Base-by-base conservation (phyloP, 768 basidiomycete genomes). In the Xerocomus potaroensis region DNA sequence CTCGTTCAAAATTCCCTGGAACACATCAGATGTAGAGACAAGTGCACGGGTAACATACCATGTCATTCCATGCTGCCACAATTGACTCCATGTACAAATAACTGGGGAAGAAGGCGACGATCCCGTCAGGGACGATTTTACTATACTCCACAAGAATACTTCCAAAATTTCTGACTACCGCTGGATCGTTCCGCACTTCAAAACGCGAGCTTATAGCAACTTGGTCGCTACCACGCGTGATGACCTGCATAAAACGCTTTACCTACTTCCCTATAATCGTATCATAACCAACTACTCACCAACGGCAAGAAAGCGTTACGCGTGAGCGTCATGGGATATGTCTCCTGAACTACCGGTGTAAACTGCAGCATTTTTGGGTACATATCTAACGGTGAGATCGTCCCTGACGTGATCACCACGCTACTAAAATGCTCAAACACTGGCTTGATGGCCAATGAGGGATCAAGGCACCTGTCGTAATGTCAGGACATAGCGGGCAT, bases 1-100 rank as follows among this genome's bases (percentile, higher is more conserved):
- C 74, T 99, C 94, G 61, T 94, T 97, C 51, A 99, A 72, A 55
- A 99, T 98, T 32, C 95, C 95, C 96, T 99, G 60, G 23, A 48
- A 23, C 43, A 31, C 42, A 36, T 51, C 48, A 44, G 34, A 27
- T 10, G 26, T 27, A 10, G 3, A 8, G 8, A 3, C 16, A 19
- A 1, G 30, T 18, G 29, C 23, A 30, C 24, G 40, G 12, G 36
- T 23, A 37, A 70, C 85, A 43, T 64, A 94, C 96, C 96, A 99
- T 99, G 66, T 99, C 96, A 62, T 98, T 97, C 96, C 96, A 99
- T n/a, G 96, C 96, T 2, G 93, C 92, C 10, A 98, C 96, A 49
- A 99, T 99, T 19, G 91, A 93, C 68, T 99, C 96, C 96, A 99
- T 99, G 67, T 99, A 99, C 12, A 99, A 81, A 70, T 99, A 99